Percentiles rank a stretch among this genome's conserved stretches.
phyloP scores from a whole-genome alignment of 129 eudicot species.

The Saussurea involucrata region DNA sequence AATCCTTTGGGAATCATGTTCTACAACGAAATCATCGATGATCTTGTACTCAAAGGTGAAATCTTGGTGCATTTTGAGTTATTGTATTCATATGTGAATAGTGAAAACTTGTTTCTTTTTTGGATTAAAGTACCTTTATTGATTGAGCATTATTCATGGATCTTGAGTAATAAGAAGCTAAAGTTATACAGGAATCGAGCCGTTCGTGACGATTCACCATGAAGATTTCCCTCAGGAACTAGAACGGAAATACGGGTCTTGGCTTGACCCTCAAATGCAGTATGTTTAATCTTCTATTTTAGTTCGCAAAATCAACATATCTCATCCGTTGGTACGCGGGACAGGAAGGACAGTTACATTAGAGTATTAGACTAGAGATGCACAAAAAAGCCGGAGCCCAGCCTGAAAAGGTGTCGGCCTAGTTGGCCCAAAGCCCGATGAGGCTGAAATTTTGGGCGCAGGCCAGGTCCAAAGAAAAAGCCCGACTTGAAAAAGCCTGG shows the following conservation, averaged over 20 bases:
- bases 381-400: too few relatives aligned
- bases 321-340: background rate
- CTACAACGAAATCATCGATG: slow-evolving; percentile 58
- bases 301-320: background rate
- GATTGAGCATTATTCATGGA: background rate
- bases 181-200: slow-evolving; percentile 51
- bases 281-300: slow-evolving; percentile 19
- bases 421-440: background rate
- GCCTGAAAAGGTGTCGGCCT: too few relatives aligned
- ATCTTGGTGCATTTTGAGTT: slow-evolving; percentile 4
- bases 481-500: background rate
- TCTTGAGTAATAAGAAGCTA: background rate
- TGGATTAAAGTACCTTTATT: background rate
- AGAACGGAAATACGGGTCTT: slow-evolving; percentile 59
- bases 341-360: too few relatives aligned
- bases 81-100: background rate
- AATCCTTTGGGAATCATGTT: slow-evolving; percentile 56
- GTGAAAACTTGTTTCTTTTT: background rate
- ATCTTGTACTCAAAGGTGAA: slow-evolving; percentile 60
- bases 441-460: background rate
- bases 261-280: slow-evolving; percentile 86
- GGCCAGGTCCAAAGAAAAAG: background rate
- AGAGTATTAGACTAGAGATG: too few relatives aligned
- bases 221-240: slow-evolving; percentile 74
- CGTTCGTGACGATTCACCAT: slow-evolving; percentile 81